These are phyloP conservation scores for Aspergillus luchuensis DNA, from an alignment of 2,329 filamentous ascomycete species.

Conservation along the genomic window DNA sequence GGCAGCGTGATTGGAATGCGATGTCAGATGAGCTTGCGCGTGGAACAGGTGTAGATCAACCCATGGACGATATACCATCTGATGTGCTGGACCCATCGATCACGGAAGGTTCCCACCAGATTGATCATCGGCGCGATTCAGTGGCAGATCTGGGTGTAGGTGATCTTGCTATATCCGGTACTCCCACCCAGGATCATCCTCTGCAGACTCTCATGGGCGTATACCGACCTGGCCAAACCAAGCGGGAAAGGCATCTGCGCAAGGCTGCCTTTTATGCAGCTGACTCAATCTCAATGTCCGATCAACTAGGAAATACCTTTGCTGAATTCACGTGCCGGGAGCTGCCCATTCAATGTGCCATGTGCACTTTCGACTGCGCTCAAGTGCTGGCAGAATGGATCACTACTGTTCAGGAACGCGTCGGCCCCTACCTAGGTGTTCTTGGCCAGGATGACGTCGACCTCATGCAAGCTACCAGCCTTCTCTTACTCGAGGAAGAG, in stretches of 20 bases:
- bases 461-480: conserved; percentile 74
- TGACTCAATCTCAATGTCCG: conserved; percentile 84
- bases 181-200: conserved; percentile 37
- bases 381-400: conserved; percentile 95
- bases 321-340: conserved; percentile 81
- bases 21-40: conserved; percentile 85
- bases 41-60: conserved; percentile 73
- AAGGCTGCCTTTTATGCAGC: conserved; percentile 96
- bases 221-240: conserved; percentile 52
- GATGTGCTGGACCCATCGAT: conserved; percentile 36
- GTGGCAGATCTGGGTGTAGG: conserved; percentile 39
- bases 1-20: conserved; percentile 89
- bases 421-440: conserved; percentile 85
- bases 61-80: conserved; percentile 56
- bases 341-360: conserved; percentile 82
- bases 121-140: conserved; percentile 36
- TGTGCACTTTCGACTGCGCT: conserved; percentile 91
- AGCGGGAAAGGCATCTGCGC: conserved; percentile 82
- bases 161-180: conserved; percentile 41
- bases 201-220: conserved; percentile 33
- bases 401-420: conserved; percentile 86
- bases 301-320: conserved; percentile 82
- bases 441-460: conserved; percentile 82
- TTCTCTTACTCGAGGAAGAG: conserved; percentile 90
- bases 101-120: conserved; percentile 18